phyloP scores from a whole-genome alignment of 345 rosid genomes.

The Mercurialis annua region DNA sequence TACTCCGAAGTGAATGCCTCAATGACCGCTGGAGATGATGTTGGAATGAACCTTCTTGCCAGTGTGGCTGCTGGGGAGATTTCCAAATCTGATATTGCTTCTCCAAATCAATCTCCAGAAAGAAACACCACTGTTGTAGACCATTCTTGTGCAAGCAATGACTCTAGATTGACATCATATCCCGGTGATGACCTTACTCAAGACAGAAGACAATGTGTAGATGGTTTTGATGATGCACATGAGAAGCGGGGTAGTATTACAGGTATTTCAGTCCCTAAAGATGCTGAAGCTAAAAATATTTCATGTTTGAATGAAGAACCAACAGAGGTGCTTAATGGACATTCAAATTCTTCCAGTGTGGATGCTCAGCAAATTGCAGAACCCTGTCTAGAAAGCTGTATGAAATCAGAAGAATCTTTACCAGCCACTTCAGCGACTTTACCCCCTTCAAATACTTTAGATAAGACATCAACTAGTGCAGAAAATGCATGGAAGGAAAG shows the following conservation, averaged over 20 bases:
- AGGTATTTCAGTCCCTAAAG: constrained; percentile 24
- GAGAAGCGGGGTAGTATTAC: constrained; percentile 31
- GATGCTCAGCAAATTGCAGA: constrained; percentile 39
- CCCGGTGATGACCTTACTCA: constrained; percentile 26
- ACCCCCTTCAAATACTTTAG: constrained; percentile 17
- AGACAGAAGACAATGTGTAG: constrained; percentile 25
- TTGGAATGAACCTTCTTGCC: constrained; percentile 94
- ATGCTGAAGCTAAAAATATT: constrained; percentile 24
- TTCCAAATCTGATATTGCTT: constrained; percentile 50
- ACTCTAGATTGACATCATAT: constrained; percentile 30
- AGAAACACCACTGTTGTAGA: constrained; percentile 35
- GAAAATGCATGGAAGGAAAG: constrained; percentile 34
- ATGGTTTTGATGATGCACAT: constrained; percentile 24
- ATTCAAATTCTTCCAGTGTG: constrained; percentile 28
- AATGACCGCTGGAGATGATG: constrained; percentile 65
- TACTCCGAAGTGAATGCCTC: constrained; percentile 54
- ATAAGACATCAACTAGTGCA: constrained; percentile 23
- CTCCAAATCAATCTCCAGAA: constrained; percentile 51
- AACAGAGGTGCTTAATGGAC: constrained; percentile 29
- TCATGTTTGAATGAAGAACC: constrained; percentile 22
- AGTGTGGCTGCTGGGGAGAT: constrained; percentile 93
- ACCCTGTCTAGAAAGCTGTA: constrained; percentile 39
- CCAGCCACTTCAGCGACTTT: constrained; percentile 15
- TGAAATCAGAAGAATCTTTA: constrained; percentile 33
- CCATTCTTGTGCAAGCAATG: constrained; percentile 34